Conservation (phyloP, 345 rosid species). For the Brassica carinata region DNA sequence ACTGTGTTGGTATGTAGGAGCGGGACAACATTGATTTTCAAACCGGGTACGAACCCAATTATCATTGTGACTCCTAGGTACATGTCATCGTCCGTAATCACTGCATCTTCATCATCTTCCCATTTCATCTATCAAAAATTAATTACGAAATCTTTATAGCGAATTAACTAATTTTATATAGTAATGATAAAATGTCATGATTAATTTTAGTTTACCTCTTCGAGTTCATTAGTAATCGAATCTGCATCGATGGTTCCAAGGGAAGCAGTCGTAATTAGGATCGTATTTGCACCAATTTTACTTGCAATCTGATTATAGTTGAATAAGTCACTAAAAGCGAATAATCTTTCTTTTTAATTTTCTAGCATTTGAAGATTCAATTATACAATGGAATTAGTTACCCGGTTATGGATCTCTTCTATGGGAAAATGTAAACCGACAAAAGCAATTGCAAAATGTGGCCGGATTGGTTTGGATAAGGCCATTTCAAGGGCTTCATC, state of each 20-base stretch:
- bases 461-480: background rate
- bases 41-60: constrained; percentile 53
- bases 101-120: constrained; percentile 9
- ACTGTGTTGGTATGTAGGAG: background rate
- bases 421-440: background rate
- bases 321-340: background rate
- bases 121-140: background rate
- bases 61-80: constrained; percentile 47
- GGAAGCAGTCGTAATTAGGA: constrained; percentile 45
- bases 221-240: constrained; percentile 45
- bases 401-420: background rate
- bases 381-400: background rate
- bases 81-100: background rate
- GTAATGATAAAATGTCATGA: background rate
- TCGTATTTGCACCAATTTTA: constrained; percentile 51
- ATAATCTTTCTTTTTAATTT: background rate
- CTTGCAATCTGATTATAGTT: constrained; percentile 1
- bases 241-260: constrained; percentile 63
- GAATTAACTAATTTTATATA: background rate
- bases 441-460: background rate
- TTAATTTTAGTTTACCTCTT: constrained; percentile 10
- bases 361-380: background rate
- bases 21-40: background rate
- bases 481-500: background rate
- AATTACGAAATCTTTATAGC: background rate